Percentiles rank a stretch among this genome's conserved stretches.
Evolutionary conservation across 2,329 filamentous ascomycete genomes (phyloP).

Genomic region (Pseudogymnoascus sp.): DNA sequence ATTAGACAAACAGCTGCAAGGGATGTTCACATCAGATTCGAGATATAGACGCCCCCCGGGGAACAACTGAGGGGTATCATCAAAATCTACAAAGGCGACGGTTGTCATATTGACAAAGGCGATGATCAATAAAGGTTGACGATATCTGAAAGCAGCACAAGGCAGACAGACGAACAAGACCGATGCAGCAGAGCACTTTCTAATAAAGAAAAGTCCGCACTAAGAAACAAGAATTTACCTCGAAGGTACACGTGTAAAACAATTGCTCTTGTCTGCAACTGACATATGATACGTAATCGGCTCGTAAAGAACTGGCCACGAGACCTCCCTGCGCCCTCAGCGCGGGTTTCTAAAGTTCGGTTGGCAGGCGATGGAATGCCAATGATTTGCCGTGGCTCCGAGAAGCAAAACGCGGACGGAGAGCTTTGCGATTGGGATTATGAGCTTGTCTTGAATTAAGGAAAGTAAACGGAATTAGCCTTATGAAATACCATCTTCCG

Average conservation of each 20-base stretch:
- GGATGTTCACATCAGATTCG: neutral
- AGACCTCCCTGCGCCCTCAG: neutral
- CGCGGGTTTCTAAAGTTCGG: too few species aligned
- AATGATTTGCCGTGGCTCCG: neutral
- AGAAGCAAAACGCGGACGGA: neutral
- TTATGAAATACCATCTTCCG: neutral
- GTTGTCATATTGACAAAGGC: neutral
- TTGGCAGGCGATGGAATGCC: neutral
- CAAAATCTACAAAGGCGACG: neutral
- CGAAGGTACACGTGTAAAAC: neutral
- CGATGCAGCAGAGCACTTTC: neutral
- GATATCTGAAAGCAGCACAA: neutral
- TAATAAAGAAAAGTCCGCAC: neutral
- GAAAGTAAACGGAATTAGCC: neutral
- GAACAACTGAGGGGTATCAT: neutral
- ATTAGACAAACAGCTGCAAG: neutral
- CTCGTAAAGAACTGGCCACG: neutral
- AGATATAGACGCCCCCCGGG: neutral
- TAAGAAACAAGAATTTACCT: neutral
- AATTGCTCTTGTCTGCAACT: neutral
- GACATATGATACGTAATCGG: neutral
- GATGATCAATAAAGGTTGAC: neutral
- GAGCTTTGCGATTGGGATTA: neutral
- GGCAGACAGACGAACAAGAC: neutral
- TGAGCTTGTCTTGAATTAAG: neutral